Percentiles rank a stretch among this genome's conserved stretches.
Evolutionary conservation across 257 asterid species (phyloP).

Genomic region (Solanum sparsipilum): DNA sequence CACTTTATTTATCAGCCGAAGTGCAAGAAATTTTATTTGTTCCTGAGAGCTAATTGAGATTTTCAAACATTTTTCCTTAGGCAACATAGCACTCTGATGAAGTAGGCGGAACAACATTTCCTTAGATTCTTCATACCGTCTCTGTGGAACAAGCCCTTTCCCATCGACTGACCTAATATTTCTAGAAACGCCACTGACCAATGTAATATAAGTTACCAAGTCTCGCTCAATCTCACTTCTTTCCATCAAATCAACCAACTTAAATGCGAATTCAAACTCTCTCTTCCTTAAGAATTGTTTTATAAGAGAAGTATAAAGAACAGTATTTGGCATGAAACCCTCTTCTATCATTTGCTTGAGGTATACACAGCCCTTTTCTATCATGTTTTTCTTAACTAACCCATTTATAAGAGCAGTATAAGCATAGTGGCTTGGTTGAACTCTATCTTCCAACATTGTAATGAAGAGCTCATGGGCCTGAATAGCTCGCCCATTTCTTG

Average conservation of each 20-base stretch:
- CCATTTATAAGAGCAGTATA: conserved; percentile 50
- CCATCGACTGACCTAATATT: conserved; percentile 22
- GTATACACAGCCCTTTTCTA: conserved; percentile 27
- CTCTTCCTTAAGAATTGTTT: conserved; percentile 46
- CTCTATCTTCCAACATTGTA: conserved; percentile 27
- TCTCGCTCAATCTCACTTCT: conserved; percentile 34
- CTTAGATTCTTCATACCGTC: conserved; percentile 16
- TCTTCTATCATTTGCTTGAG: conserved; percentile 51
- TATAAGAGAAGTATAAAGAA: conserved; percentile 46
- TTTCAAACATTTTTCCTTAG: conserved; percentile 11
- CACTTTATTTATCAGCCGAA: conserved; percentile 21
- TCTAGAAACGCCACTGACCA: conserved; percentile 44
- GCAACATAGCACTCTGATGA: conserved; percentile 4
- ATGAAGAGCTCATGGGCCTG: conserved; percentile 33
- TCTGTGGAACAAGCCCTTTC: conserved; percentile 16
- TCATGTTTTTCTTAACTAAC: conserved; percentile 51
- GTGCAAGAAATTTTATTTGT: conserved; percentile 24
- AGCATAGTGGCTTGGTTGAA: conserved; percentile 37
- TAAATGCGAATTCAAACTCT: conserved; percentile 34
- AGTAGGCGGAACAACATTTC: conserved; percentile 35
- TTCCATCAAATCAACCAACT: conserved; percentile 49
- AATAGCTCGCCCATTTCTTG: conserved; percentile 36
- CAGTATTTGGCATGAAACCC: conserved; percentile 43
- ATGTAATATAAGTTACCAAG: conserved; percentile 28
- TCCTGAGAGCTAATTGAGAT: conserved; percentile 13